These are phyloP conservation scores for Corynascus novoguineensis DNA, from an alignment of 495 filamentous ascomycete genomes.

Conservation along the genomic window DNA sequence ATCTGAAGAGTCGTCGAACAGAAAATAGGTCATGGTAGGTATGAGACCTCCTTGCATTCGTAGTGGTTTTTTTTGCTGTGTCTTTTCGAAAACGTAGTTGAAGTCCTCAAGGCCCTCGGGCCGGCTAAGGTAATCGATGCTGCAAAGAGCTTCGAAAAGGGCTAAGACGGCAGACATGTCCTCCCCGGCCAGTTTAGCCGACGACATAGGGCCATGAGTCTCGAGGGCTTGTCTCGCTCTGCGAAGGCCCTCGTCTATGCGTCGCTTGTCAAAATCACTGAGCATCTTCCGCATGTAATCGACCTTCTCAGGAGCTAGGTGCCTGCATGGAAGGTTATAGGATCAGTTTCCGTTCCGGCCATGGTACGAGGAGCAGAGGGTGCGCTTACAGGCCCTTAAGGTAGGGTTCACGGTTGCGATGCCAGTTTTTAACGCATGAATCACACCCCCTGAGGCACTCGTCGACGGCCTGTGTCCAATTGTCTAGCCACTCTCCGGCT, in stretches of 20 bases:
- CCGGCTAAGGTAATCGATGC: conserved; percentile 40
- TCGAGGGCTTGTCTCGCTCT: conserved; percentile 36
- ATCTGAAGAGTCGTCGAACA: conserved; percentile 55
- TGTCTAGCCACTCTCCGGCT: conserved; percentile 52
- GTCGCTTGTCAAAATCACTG: conserved; percentile 40
- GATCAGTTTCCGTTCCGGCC: not conserved
- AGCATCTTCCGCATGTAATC: conserved; percentile 36
- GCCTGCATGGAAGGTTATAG: conserved; percentile 35
- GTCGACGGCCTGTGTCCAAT: conserved; percentile 49
- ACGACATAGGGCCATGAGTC: conserved; percentile 29
- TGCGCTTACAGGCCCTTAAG: conserved; percentile 41
- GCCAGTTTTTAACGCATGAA: conserved; percentile 73
- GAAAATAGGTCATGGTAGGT: conserved; percentile 72
- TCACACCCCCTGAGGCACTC: conserved; percentile 62
- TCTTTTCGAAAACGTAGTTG: conserved; percentile 68
- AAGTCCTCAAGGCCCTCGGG: conserved; percentile 50
- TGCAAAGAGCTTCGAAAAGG: conserved; percentile 51
- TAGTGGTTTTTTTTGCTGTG: conserved; percentile 65
- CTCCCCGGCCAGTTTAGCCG: conserved; percentile 27
- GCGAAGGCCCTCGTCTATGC: conserved; percentile 34
- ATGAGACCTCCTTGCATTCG: conserved; percentile 62
- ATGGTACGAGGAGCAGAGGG: not conserved
- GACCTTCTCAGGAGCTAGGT: conserved; percentile 29
- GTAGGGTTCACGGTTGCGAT: conserved; percentile 47
- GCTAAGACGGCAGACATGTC: conserved; percentile 40